A percentile compares a stretch with the other conserved stretches of the same genome.
Conservation (phyloP, 768 basidiomycete genomes). For the Daedalea quercina region DNA sequence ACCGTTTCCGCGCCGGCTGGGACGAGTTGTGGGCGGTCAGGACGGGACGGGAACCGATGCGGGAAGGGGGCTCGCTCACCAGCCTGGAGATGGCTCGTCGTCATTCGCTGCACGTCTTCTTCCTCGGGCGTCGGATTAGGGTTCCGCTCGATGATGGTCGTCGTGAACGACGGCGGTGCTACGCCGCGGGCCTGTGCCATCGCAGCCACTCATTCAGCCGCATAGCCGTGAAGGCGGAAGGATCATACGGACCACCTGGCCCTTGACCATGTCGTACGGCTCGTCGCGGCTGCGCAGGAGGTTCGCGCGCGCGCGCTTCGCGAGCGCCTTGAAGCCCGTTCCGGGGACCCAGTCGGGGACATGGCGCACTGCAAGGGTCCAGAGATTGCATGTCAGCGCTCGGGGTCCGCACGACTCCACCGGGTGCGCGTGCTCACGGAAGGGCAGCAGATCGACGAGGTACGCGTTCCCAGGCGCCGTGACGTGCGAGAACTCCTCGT, state of each 20-base stretch:
- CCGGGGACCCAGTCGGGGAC: constrained; percentile 14
- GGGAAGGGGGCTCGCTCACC: constrained; percentile 4
- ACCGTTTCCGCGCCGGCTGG: constrained; percentile 15
- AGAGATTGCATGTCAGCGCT: neutral
- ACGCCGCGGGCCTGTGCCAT: constrained; percentile 8
- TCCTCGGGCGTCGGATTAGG: constrained; percentile 6
- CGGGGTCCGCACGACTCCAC: too few species aligned
- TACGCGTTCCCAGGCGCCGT: constrained; percentile 26
- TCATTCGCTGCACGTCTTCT: constrained; percentile 10
- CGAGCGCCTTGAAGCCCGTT: constrained; percentile 8
- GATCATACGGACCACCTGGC: constrained; percentile 6
- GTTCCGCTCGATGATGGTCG: constrained; percentile 10
- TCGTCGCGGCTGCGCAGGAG: constrained; percentile 17
- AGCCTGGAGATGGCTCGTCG: constrained; percentile 12
- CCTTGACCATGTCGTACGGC: constrained; percentile 21
- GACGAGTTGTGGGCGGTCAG: neutral
- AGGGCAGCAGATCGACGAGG: constrained; percentile 26
- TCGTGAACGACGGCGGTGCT: constrained; percentile 14
- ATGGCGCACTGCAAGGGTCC: constrained; percentile 5
- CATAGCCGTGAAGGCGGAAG: neutral
- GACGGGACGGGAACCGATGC: neutral
- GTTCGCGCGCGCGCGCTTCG: constrained; percentile 3
- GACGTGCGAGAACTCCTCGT: constrained; percentile 15
- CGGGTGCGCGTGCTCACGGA: constrained; percentile 22
- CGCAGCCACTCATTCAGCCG: neutral